A percentile compares a stretch with the other conserved stretches of the same genome.
Evolutionary conservation across 305 asterid genomes (phyloP).

Genomic region (Rubia tinctorum): DNA sequence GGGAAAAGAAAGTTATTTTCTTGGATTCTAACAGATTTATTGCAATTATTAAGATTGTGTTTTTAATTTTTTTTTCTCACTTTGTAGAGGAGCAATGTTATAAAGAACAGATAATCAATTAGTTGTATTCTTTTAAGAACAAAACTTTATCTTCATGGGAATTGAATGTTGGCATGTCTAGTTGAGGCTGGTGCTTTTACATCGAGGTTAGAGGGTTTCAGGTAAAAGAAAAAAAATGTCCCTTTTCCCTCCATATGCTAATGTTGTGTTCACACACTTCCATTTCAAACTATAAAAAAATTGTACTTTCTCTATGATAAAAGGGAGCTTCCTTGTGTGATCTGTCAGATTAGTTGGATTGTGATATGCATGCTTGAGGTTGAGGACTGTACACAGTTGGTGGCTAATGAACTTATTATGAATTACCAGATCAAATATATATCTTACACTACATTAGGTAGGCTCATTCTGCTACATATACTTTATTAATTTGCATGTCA

Average conservation of each 20-base stretch:
- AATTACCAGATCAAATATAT: not conserved
- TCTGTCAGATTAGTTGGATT: not conserved
- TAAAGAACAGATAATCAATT: not conserved
- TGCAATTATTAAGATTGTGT: not conserved
- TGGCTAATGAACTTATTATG: not conserved
- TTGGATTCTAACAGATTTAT: not conserved
- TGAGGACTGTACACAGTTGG: not conserved
- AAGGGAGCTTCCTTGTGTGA: not conserved
- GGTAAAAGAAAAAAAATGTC: not conserved
- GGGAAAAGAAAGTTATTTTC: not conserved
- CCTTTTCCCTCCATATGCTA: not conserved
- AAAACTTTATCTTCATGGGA: too few relatives aligned
- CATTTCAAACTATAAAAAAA: not conserved
- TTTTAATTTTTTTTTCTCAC: not conserved
- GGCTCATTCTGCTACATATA: not conserved
- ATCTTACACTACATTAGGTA: not conserved
- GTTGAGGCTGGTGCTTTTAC: too few relatives aligned
- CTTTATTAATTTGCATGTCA: not conserved
- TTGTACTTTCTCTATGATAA: not conserved
- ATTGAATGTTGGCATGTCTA: too few relatives aligned
- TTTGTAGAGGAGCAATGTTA: not conserved
- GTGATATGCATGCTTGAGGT: not conserved
- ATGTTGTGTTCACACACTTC: not conserved
- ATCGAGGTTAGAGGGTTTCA: not conserved
- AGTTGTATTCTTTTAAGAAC: not conserved